Evolutionary conservation across 345 rosid species (phyloP), one percentile per base, ranked within the genome.

Genomic region (Bretschneidera sinensis): DNA sequence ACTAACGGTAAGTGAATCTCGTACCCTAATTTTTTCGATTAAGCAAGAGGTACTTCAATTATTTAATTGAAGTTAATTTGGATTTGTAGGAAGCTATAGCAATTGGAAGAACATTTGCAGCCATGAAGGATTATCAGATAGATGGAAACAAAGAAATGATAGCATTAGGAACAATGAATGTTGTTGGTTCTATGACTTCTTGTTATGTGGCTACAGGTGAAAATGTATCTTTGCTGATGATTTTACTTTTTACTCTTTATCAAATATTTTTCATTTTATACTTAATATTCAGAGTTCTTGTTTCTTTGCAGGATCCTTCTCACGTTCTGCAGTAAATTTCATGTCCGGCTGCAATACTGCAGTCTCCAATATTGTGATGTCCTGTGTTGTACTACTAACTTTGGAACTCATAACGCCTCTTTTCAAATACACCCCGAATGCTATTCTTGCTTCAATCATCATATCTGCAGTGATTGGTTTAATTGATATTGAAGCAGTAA

Each of bases 141-240:
- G 97, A 91, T 57, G 97, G 97, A 43, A 94, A 91, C 84, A 94
- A 82, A 76, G 97, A 94, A 80, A 94, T 94, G 99, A 83, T 94
- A 48, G 96, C 99, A 17, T 72, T 94, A 51, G 97, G 99, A 65
- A 58, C 86, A 18, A 94, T 94, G 99, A 94, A 94, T 53, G 49
- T 94, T 5, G 87, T 91, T 23, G 99, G 99, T 14, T 94, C 99
- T n/a, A 77, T 94, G 95, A 79, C 96, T 63, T 94, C 97, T 21
- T 94, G 99, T 78, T 94, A 88, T 55, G 92, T 94, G 19, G 86
- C 97, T 0, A 94, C 97, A 9, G 89, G 89, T 84, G 57, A 63
- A 65, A 56, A 64, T 31, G 9, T 31, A 4, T 4, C 9, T 4
- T 31, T 31, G 9, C 35, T 4, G 6, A n/a, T n/a, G n/a, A n/a